phyloP scores from a whole-genome alignment of 495 filamentous ascomycete species.

The Talaromyces trachyspermus region DNA sequence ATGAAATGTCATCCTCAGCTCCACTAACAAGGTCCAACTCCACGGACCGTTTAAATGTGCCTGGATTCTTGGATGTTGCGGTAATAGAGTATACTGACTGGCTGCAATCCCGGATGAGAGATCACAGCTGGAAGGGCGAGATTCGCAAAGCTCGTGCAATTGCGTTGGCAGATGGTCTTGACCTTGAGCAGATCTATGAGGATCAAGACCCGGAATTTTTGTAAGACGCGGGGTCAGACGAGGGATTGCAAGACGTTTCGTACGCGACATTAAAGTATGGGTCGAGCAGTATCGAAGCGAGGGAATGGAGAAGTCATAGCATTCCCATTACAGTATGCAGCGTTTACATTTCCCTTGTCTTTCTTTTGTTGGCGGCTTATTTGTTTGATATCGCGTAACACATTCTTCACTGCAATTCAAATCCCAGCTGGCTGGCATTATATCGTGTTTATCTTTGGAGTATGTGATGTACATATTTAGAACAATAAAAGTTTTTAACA shows the following conservation, averaged over 20 bases:
- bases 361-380: no score
- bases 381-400: no score
- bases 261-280: conserved; percentile 22
- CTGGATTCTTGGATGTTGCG: conserved; percentile 14
- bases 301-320: no score
- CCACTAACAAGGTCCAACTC: not conserved
- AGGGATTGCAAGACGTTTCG: conserved; percentile 20
- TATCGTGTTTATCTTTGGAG: no score
- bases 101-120: conserved; percentile 18
- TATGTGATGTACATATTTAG: no score
- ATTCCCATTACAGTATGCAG: no score
- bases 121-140: no score
- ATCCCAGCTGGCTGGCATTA: no score
- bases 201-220: conserved; percentile 24
- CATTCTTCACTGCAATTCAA: no score
- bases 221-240: conserved; percentile 18
- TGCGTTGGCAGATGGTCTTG: conserved; percentile 13
- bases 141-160: conserved; percentile 15
- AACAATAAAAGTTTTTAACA: no score
- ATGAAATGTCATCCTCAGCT: not conserved
- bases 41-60: conserved; percentile 14
- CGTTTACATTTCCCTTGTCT: no score
- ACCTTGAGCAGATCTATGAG: conserved; percentile 20
- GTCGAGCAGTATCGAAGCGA: conserved; percentile 13
- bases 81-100: conserved; percentile 19